Conservation (phyloP, 176 grass and related monocot genomes). For the Aegilops umbellulata region DNA sequence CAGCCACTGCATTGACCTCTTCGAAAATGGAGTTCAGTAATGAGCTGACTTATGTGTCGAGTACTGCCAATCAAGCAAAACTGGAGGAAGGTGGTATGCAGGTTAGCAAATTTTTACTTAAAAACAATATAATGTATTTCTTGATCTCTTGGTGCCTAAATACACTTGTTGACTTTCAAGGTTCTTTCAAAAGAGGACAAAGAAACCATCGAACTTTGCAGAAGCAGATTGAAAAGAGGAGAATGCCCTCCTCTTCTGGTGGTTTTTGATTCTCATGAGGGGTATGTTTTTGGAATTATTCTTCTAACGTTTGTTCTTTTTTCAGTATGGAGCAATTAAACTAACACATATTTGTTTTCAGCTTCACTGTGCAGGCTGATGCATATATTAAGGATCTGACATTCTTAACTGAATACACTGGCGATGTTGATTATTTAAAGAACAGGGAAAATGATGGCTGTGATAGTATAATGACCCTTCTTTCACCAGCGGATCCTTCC, state of each 20-base stretch:
- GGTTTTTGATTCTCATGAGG: conserved; percentile 68
- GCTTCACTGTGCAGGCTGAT: conserved; percentile 91
- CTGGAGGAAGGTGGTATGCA: conserved; percentile 87
- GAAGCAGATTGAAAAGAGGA: conserved; percentile 70
- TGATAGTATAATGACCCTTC: conserved; percentile 92
- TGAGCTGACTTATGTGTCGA: conserved; percentile 61
- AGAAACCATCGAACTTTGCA: conserved; percentile 74
- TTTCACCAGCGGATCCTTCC: conserved; percentile 50
- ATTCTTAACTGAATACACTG: conserved; percentile 69
- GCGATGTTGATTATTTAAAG: conserved; percentile 83
- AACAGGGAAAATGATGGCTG: conserved; percentile 66
- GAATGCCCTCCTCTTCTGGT: conserved; percentile 86
- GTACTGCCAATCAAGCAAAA: conserved; percentile 58
- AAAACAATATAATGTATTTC: neutral
- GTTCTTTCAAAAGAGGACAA: conserved; percentile 74
- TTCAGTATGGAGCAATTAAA: neutral
- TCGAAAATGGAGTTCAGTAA: conserved; percentile 74
- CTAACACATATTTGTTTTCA: conserved; percentile 38
- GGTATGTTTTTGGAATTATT: conserved; percentile 45
- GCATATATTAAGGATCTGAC: conserved; percentile 84
- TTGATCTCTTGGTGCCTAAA: conserved; percentile 3
- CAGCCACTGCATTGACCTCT: conserved; percentile 70
- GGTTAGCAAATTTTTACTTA: conserved; percentile 35
- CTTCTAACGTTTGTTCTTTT: neutral
- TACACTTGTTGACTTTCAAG: conserved; percentile 36